Evolutionary conservation across 225 moss, liverwort and hornwort genomes (phyloP).

Genomic region (Ulota crispa): DNA sequence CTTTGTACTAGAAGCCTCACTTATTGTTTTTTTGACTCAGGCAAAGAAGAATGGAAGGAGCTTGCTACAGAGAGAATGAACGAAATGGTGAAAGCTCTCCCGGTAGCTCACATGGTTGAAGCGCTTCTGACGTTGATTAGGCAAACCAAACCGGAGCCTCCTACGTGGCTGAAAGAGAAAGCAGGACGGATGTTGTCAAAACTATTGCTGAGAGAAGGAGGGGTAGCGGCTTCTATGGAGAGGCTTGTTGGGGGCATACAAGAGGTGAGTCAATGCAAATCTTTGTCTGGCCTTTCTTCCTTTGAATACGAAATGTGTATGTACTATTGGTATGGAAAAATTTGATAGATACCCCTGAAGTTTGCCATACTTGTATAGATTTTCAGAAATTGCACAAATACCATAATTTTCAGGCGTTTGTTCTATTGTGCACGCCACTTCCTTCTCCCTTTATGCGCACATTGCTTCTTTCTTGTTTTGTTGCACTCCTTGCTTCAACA

Average conservation of each 20-base stretch:
- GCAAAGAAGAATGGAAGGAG: slow-evolving; percentile 53
- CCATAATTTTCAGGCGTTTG: no score
- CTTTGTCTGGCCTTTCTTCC: not conserved
- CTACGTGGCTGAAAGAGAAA: slow-evolving; percentile 70
- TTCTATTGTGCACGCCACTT: no score
- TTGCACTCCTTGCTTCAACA: no score
- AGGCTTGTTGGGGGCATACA: slow-evolving; percentile 72
- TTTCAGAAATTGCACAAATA: no score
- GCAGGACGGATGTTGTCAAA: slow-evolving; percentile 81
- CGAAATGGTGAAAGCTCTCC: slow-evolving; percentile 52
- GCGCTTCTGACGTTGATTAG: slow-evolving; percentile 72
- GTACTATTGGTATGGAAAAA: not conserved
- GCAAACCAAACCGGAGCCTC: slow-evolving; percentile 54
- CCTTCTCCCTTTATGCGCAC: no score
- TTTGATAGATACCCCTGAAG: no score
- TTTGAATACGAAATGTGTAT: not conserved
- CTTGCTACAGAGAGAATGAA: slow-evolving; percentile 52
- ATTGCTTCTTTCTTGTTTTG: no score
- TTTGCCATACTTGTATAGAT: no score
- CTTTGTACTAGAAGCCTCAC: not conserved
- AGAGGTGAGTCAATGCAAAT: slow-evolving; percentile 43
- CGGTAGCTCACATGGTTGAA: slow-evolving; percentile 78
- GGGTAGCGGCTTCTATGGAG: slow-evolving; percentile 74
- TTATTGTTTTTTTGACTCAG: slow-evolving; percentile 24
- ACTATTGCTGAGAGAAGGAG: slow-evolving; percentile 65